phyloP scores from a whole-genome alignment of 805 yeast genomes.

The Candida anglica region DNA sequence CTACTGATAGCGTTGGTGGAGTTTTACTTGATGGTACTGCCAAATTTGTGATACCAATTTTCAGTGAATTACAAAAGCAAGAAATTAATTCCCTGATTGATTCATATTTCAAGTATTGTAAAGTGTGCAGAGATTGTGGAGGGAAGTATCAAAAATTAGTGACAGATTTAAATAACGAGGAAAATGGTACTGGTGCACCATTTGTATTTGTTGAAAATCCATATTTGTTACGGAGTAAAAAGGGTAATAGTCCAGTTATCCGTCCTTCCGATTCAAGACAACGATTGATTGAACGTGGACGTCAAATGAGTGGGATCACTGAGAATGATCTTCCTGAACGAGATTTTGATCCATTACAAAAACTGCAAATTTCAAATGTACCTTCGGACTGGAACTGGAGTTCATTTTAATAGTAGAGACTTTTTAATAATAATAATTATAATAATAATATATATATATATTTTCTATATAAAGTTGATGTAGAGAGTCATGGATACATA shows the following conservation, averaged over 20 bases:
- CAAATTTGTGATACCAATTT: conserved; percentile 34
- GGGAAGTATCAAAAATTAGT: conserved; percentile 16
- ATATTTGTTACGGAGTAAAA: conserved; percentile 9
- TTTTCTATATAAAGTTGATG: too few species aligned
- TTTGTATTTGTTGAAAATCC: conserved; percentile 31
- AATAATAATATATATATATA: too few species aligned
- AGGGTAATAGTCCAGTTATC: not conserved
- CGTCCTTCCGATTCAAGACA: not conserved
- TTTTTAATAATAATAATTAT: too few species aligned
- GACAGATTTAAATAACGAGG: conserved; percentile 10
- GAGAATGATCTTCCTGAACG: conserved; percentile 2
- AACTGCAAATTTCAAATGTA: conserved; percentile 12
- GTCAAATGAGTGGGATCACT: conserved; percentile 5
- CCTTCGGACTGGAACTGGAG: conserved; percentile 53
- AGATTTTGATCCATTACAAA: conserved; percentile 1
- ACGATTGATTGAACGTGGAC: conserved; percentile 3
- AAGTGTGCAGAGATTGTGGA: conserved; percentile 33
- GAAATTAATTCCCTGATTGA: conserved; percentile 2
- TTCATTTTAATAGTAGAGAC: conserved; percentile 32
- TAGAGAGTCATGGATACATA: not conserved
- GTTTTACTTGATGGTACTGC: conserved; percentile 20
- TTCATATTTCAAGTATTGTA: conserved; percentile 18
- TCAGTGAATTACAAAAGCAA: conserved; percentile 13
- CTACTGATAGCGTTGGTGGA: conserved; percentile 7
- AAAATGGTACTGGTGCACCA: conserved; percentile 4